A percentile compares a stretch with the other conserved stretches of the same genome.
Conservation (phyloP, 345 rosid genomes). For the Mangifera indica region DNA sequence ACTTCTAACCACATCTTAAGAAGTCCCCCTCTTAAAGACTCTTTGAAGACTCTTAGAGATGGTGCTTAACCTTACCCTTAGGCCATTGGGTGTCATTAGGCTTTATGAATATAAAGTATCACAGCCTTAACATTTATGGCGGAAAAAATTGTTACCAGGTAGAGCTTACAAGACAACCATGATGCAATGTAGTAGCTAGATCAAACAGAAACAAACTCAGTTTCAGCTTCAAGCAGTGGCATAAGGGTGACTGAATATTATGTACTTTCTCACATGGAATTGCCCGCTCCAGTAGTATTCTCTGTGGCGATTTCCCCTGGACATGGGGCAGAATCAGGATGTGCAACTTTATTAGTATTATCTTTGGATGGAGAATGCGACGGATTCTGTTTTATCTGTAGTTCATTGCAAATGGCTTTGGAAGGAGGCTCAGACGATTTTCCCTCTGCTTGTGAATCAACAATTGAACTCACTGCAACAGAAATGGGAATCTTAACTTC, state of each 20-base stretch:
- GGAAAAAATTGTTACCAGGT: not conserved
- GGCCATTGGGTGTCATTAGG: not conserved
- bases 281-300: not conserved
- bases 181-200: not conserved
- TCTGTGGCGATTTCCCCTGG: constrained; percentile 9
- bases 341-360: constrained; percentile 17
- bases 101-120: not conserved
- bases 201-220: constrained; percentile 7
- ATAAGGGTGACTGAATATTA: too few relatives aligned
- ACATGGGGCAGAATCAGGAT: constrained; percentile 13
- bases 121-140: not conserved
- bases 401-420: constrained; percentile 8
- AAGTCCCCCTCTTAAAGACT: not conserved
- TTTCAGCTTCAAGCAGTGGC: constrained; percentile 10
- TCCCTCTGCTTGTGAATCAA: constrained; percentile 23
- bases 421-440: constrained; percentile 22
- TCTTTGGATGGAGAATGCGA: constrained; percentile 28
- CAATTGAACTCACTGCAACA: constrained; percentile 13
- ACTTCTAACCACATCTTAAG: not conserved
- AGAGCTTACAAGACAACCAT: not conserved
- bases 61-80: not conserved
- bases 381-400: constrained; percentile 12
- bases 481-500: constrained; percentile 19
- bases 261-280: constrained; percentile 5
- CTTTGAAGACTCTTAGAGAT: not conserved